These are phyloP conservation scores for Geranomyces michiganensis DNA, from an alignment of 192 early-diverging fungal species.

Conservation along the genomic window DNA sequence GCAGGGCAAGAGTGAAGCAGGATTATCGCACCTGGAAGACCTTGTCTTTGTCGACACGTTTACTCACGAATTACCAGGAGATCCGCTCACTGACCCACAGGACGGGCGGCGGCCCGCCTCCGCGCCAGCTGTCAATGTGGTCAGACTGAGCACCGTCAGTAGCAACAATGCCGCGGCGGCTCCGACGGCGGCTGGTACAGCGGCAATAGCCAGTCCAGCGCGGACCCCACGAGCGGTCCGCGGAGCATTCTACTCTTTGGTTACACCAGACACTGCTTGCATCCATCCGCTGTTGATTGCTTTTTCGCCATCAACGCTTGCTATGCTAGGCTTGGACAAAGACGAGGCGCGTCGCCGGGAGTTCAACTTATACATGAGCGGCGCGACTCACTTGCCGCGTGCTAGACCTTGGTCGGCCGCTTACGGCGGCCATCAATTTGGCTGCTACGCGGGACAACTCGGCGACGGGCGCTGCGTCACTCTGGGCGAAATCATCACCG, in stretches of 20 bases:
- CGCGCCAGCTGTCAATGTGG: not conserved
- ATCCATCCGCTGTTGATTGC: constrained; percentile 10
- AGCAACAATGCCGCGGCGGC: not conserved
- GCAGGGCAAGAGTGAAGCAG: not conserved
- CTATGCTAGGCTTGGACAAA: not conserved
- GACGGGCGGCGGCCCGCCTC: not conserved
- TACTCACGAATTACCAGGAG: constrained; percentile 15
- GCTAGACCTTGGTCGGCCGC: constrained; percentile 37
- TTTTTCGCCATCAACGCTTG: not conserved
- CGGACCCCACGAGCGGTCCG: constrained; percentile 16
- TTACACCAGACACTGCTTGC: constrained; percentile 6
- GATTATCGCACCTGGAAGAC: not conserved
- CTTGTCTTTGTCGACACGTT: constrained; percentile 21
- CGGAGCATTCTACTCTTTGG: constrained; percentile 10
- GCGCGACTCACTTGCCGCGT: not conserved
- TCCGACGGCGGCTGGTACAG: not conserved
- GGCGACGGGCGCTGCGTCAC: constrained; percentile 86
- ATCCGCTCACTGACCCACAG: constrained; percentile 8
- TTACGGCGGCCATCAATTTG: constrained; percentile 57
- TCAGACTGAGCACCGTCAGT: not conserved
- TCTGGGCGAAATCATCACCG: constrained; percentile 56
- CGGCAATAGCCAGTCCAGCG: not conserved
- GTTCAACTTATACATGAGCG: constrained; percentile 14
- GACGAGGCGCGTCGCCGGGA: constrained; percentile 13
- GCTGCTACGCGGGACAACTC: constrained; percentile 53